Conservation (phyloP, 371 early-diverging fungal genomes). For the Zychaea mexicana region DNA sequence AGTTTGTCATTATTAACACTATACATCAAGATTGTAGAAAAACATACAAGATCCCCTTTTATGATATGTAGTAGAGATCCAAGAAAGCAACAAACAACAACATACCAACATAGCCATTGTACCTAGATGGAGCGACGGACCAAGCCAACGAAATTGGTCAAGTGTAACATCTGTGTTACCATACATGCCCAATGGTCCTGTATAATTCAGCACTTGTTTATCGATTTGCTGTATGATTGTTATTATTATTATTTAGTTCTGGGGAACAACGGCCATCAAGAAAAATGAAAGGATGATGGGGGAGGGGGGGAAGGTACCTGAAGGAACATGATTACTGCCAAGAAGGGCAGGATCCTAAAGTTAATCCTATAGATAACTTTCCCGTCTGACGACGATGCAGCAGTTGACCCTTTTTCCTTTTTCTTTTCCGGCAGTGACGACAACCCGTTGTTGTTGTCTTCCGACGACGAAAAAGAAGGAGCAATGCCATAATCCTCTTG, state of each 20-base stretch:
- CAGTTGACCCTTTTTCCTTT: neutral
- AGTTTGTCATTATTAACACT: too few relatives aligned
- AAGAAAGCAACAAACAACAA: neutral
- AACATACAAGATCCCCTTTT: neutral
- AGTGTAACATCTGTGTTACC: neutral
- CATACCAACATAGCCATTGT: neutral
- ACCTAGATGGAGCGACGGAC: neutral
- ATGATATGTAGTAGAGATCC: too few relatives aligned
- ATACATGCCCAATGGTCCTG: neutral
- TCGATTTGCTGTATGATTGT: slow-evolving; percentile 5
- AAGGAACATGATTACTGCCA: neutral
- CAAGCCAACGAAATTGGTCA: slow-evolving; percentile 1
- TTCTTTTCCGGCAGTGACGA: too few relatives aligned
- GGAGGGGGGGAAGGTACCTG: neutral
- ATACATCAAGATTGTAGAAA: neutral
- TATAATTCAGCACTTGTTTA: neutral
- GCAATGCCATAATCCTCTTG: neutral
- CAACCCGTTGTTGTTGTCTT: too few relatives aligned
- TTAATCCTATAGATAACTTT: neutral
- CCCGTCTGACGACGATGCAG: too few relatives aligned
- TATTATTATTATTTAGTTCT: neutral
- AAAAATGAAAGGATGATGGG: neutral
- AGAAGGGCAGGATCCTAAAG: neutral
- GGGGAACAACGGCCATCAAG: neutral
- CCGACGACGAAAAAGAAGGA: neutral